These are phyloP conservation scores for Extremus antarcticus DNA, from an alignment of 495 filamentous ascomycete species.

Conservation along the genomic window DNA sequence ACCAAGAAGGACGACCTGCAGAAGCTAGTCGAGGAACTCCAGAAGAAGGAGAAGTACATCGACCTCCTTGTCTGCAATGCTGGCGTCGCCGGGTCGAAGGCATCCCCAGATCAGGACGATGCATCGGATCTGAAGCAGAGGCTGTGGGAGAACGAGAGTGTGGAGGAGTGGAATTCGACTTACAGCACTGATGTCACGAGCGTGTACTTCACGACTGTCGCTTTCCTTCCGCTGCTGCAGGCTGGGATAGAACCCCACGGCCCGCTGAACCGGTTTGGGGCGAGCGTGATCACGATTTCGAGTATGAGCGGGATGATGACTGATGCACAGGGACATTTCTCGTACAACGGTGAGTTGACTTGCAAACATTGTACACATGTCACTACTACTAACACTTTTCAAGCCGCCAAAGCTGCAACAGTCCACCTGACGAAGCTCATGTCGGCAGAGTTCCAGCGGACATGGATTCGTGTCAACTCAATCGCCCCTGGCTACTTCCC, in stretches of 20 bases:
- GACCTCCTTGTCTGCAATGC: constrained; percentile 28
- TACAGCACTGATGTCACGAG: constrained; percentile 33
- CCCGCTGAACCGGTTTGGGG: constrained; percentile 23
- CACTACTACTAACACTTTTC: neutral
- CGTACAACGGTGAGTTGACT: constrained; percentile 26
- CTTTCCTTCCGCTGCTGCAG: constrained; percentile 34
- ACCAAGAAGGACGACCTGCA: constrained; percentile 32
- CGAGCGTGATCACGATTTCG: constrained; percentile 37
- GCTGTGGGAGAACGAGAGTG: constrained; percentile 33
- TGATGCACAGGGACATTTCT: constrained; percentile 34
- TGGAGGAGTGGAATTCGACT: constrained; percentile 32
- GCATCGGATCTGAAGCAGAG: constrained; percentile 29
- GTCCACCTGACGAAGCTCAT: constrained; percentile 37
- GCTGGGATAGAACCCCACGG: constrained; percentile 28
- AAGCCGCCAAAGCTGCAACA: constrained; percentile 32
- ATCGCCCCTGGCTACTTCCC: constrained; percentile 47
- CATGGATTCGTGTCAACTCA: constrained; percentile 36
- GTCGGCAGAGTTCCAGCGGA: constrained; percentile 38
- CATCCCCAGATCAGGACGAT: constrained; percentile 24
- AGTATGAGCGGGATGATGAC: constrained; percentile 35
- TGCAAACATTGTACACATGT: neutral
- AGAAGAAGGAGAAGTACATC: constrained; percentile 31
- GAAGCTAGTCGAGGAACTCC: constrained; percentile 25
- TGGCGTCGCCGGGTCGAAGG: constrained; percentile 31
- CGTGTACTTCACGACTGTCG: constrained; percentile 37